Evolutionary conservation across 2,329 filamentous ascomycete genomes (phyloP).

Genomic region (Simplicillium sp.): DNA sequence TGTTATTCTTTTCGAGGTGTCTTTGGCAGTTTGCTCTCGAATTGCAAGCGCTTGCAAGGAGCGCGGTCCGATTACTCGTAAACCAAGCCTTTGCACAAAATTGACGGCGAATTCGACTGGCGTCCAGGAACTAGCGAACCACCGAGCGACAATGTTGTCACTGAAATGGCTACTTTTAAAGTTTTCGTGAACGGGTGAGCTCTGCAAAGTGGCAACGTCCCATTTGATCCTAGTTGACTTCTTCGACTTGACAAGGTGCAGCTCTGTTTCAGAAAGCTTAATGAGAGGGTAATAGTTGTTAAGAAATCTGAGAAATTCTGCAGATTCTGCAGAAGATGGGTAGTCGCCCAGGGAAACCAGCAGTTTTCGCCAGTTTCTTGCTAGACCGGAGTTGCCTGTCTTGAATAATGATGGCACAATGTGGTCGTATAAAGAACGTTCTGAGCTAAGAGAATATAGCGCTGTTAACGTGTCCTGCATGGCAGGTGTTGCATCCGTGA

Average conservation of each 20-base stretch:
- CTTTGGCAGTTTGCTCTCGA: slow-evolving; percentile 46
- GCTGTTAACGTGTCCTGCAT: slow-evolving; percentile 29
- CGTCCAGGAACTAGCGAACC: slow-evolving; percentile 67
- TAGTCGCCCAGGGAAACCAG: slow-evolving; percentile 30
- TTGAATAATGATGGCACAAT: slow-evolving; percentile 41
- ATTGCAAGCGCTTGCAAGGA: slow-evolving; percentile 70
- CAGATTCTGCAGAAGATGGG: slow-evolving; percentile 28
- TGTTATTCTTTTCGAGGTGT: slow-evolving; percentile 48
- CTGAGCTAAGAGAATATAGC: slow-evolving; percentile 33
- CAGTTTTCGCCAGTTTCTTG: slow-evolving; percentile 36
- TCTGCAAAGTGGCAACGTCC: slow-evolving; percentile 5
- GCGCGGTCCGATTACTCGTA: slow-evolving; percentile 63
- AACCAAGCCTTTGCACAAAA: slow-evolving; percentile 59
- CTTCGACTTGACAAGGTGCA: slow-evolving; percentile 6
- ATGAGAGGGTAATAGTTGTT: slow-evolving; percentile 32
- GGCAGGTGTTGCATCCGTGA: slow-evolving; percentile 22
- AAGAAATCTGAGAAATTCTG: slow-evolving; percentile 39
- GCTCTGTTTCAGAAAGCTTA: slow-evolving; percentile 27
- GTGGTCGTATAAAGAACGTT: slow-evolving; percentile 38
- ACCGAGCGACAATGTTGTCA: slow-evolving; percentile 65
- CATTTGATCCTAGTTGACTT: slow-evolving; percentile 2
- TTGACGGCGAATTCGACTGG: slow-evolving; percentile 63
- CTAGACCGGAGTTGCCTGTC: slow-evolving; percentile 32
- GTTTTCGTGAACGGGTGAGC: slow-evolving; percentile 7
- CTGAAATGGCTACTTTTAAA: slow-evolving; percentile 31